Conservation (phyloP, 257 asterid genomes). For the Euphrasia confusa region DNA sequence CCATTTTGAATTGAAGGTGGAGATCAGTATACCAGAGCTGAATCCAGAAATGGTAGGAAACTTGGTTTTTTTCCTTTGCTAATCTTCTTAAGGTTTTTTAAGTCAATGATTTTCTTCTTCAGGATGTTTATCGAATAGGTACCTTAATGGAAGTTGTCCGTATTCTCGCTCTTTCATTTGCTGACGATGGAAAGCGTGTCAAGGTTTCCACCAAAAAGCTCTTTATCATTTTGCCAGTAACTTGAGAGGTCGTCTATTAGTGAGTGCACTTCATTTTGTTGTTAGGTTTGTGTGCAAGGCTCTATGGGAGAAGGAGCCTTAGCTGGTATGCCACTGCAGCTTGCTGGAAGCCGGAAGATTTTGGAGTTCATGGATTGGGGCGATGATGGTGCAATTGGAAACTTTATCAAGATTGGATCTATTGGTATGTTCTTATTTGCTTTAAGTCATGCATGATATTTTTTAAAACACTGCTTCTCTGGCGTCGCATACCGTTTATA, state of each 20-base stretch:
- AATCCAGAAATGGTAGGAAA: constrained; percentile 88
- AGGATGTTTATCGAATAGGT: constrained; percentile 99
- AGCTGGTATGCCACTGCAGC: constrained; percentile 95
- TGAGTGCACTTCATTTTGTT: constrained; percentile 19
- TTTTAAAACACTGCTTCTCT: not conserved
- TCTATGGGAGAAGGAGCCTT: constrained; percentile 95
- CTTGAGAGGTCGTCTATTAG: constrained; percentile 8
- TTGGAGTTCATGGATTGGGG: constrained; percentile 99
- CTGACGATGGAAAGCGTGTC: constrained; percentile 92
- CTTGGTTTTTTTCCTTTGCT: constrained; percentile 8
- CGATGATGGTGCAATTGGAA: constrained; percentile 73
- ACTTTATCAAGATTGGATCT: constrained; percentile 76
- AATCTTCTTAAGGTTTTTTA: constrained; percentile 21
- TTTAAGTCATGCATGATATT: constrained; percentile 1
- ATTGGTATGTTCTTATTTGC: constrained; percentile 43
- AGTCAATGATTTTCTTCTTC: constrained; percentile 42
- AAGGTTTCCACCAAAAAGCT: constrained; percentile 43
- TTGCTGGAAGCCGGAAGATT: constrained; percentile 84
- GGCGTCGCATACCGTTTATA: not conserved
- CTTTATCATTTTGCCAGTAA: constrained; percentile 3
- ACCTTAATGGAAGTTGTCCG: constrained; percentile 94
- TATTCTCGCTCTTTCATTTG: constrained; percentile 77
- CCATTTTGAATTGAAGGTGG: constrained; percentile 54
- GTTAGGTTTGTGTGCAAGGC: constrained; percentile 94
- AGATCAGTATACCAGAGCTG: constrained; percentile 89